Evolutionary conservation across 2,329 filamentous ascomycete species (phyloP).

Genomic region (Blastomyces emzantsi): DNA sequence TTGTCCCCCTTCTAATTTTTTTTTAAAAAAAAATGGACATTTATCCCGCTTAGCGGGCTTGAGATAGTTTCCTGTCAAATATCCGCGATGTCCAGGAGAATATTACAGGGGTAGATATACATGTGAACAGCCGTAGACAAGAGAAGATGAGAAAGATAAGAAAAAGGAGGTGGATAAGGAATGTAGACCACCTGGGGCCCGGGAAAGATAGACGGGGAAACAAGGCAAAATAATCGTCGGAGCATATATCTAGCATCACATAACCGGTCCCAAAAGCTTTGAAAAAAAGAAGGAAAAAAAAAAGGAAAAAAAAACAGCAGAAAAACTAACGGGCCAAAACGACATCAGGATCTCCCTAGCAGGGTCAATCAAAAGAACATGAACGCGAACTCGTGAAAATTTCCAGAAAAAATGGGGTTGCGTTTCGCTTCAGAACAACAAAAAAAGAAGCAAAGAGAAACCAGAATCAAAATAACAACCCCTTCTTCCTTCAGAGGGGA

Average conservation of each 20-base stretch:
- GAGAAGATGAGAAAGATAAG: slow-evolving; percentile 23
- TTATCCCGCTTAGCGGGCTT: too few species aligned
- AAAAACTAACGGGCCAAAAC: neutral
- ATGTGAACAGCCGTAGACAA: neutral
- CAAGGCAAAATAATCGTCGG: neutral
- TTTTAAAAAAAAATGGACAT: too few species aligned
- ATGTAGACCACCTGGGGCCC: too few species aligned
- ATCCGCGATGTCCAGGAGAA: neutral
- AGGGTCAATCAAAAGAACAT: neutral
- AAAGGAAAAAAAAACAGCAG: slow-evolving; percentile 26
- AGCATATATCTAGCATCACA: neutral
- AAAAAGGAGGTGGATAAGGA: slow-evolving; percentile 21
- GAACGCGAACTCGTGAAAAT: neutral
- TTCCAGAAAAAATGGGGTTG: neutral
- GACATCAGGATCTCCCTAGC: too few species aligned
- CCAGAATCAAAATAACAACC: neutral
- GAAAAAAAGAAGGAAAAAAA: slow-evolving; percentile 25
- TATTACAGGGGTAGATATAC: neutral
- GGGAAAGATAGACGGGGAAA: too few species aligned
- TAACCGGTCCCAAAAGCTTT: neutral
- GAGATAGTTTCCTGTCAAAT: too few species aligned
- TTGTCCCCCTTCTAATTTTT: neutral
- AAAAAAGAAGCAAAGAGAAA: neutral
- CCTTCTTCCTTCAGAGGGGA: neutral
- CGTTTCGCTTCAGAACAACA: neutral